These are phyloP conservation scores for Fusarium bactridioides DNA, from an alignment of 2,329 filamentous ascomycete species.

Conservation along the genomic window DNA sequence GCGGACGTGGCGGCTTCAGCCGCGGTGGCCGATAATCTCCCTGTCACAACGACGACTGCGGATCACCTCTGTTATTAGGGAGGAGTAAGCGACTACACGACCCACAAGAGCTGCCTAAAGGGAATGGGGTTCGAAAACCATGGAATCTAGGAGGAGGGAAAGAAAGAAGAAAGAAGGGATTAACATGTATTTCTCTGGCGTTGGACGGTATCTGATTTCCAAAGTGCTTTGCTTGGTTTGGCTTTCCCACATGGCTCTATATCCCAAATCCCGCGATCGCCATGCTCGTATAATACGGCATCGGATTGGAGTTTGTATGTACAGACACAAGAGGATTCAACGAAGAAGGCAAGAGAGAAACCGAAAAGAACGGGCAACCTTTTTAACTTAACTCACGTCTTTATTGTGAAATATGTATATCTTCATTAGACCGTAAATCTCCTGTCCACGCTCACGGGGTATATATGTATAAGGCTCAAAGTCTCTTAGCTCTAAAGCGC, in stretches of 20 bases:
- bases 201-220: constrained; percentile 34
- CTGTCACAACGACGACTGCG: background rate
- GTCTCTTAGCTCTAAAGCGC: background rate
- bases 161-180: constrained; percentile 21
- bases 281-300: constrained; percentile 28
- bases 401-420: constrained; percentile 1
- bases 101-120: constrained; percentile 24
- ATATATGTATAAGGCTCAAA: constrained; percentile 22
- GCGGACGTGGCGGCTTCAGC: constrained; percentile 44
- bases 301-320: constrained; percentile 42
- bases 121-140: background rate
- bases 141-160: constrained; percentile 15
- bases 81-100: constrained; percentile 20
- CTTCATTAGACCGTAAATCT: background rate
- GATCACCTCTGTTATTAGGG: constrained; percentile 8
- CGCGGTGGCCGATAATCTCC: constrained; percentile 37
- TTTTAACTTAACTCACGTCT: constrained; percentile 23
- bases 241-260: constrained; percentile 30
- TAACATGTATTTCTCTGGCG: constrained; percentile 36
- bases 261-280: constrained; percentile 25
- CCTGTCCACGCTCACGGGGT: constrained; percentile 15
- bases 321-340: constrained; percentile 39
- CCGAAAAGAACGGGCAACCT: constrained; percentile 29
- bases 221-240: constrained; percentile 33
- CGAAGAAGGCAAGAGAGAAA: constrained; percentile 38